These are phyloP conservation scores for Linaria vulgaris DNA, from an alignment of 257 asterid genomes.

Conservation along the genomic window DNA sequence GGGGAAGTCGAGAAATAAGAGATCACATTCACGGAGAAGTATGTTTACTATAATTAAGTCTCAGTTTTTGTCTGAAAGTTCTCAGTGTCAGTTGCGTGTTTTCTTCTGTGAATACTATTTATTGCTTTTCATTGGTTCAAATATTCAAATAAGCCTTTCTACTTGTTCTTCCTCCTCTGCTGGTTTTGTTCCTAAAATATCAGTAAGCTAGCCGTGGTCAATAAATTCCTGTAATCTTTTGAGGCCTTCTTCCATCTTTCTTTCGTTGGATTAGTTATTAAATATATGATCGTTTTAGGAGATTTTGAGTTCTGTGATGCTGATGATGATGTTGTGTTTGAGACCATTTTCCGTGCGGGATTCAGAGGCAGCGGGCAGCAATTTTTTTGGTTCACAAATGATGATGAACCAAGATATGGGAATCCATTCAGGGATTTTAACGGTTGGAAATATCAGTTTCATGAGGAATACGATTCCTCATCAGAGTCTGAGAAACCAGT, in stretches of 20 bases:
- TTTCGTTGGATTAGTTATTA: constrained; percentile 14
- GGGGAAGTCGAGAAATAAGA: constrained; percentile 46
- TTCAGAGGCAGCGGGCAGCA: constrained; percentile 58
- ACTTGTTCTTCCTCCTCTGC: neutral
- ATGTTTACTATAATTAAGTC: constrained; percentile 25
- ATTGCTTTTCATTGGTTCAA: neutral
- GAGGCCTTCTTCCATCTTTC: neutral
- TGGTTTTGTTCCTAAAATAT: too few relatives aligned
- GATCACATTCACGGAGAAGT: constrained; percentile 45
- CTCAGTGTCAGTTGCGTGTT: neutral
- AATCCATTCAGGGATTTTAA: constrained; percentile 43
- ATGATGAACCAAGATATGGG: constrained; percentile 51
- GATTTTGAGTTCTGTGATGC: constrained; percentile 51
- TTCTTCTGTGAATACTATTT: neutral
- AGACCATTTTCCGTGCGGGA: constrained; percentile 53
- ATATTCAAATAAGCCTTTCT: neutral
- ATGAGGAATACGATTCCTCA: constrained; percentile 57
- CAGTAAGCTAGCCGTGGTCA: too few relatives aligned
- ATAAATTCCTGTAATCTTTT: too few relatives aligned
- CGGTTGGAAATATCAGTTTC: constrained; percentile 36
- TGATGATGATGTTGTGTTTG: constrained; percentile 50
- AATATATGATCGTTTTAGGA: constrained; percentile 34
- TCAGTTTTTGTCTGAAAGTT: neutral
- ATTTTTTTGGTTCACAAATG: constrained; percentile 50
- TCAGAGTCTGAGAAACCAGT: constrained; percentile 33